phyloP scores from a whole-genome alignment of 257 asterid genomes.

The Datura wrightii region DNA sequence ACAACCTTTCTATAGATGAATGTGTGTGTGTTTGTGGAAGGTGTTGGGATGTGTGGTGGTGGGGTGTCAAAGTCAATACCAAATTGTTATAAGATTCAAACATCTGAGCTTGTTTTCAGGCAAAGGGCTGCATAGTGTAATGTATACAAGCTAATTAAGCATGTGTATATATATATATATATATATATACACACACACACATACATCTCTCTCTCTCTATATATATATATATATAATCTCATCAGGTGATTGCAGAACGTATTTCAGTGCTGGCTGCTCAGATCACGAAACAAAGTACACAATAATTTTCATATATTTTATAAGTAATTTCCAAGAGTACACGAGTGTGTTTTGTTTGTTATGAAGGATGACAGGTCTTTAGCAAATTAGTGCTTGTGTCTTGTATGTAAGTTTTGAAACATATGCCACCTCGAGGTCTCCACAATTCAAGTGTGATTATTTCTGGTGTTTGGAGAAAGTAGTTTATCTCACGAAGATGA shows the following conservation, averaged over 20 bases:
- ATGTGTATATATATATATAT: neutral
- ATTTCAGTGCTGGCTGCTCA: neutral
- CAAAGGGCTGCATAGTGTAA: neutral
- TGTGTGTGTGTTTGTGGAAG: neutral
- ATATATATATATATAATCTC: neutral
- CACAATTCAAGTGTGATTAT: neutral
- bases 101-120: slow-evolving; percentile 17
- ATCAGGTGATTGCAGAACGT: neutral
- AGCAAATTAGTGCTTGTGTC: neutral
- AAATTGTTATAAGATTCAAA: neutral
- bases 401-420: slow-evolving; percentile 1
- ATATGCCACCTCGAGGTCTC: neutral
- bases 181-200: neutral
- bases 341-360: slow-evolving; percentile 23
- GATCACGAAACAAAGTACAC: neutral
- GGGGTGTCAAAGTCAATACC: neutral
- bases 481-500: too few species aligned
- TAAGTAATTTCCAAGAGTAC: neutral
- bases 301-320: neutral
- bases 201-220: too few species aligned
- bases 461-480: neutral
- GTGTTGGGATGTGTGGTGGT: neutral
- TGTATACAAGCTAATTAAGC: neutral
- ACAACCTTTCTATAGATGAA: neutral
- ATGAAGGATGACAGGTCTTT: neutral